Evolutionary conservation across 345 rosid genomes (phyloP).

Genomic region (Alliaria petiolata): DNA sequence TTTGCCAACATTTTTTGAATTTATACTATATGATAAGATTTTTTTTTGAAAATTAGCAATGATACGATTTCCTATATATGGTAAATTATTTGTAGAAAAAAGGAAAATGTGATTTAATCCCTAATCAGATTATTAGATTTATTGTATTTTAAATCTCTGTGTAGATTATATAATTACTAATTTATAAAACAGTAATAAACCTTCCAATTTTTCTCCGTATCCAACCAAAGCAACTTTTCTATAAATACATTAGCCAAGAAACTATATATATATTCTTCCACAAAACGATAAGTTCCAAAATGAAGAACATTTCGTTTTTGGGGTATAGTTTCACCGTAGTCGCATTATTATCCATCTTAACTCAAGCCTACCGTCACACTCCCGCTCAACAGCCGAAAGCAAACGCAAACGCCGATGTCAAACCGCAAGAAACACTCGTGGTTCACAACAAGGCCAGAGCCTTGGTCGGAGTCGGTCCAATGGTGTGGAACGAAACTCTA

Average conservation of each 20-base stretch:
- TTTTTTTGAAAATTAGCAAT: no score
- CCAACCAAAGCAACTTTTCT: neutral
- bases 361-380: slow-evolving; percentile 24
- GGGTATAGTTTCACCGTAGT: slow-evolving; percentile 2
- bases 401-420: slow-evolving; percentile 27
- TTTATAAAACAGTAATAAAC: no score
- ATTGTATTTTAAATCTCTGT: no score
- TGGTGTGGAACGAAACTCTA: slow-evolving; percentile 44
- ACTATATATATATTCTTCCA: neutral
- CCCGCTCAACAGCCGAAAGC: slow-evolving; percentile 5
- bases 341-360: neutral
- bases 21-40: no score
- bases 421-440: slow-evolving; percentile 34
- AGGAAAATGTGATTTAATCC: no score
- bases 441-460: slow-evolving; percentile 47
- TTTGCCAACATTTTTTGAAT: no score
- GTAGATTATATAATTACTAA: no score
- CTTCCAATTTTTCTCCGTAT: neutral
- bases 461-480: slow-evolving; percentile 36
- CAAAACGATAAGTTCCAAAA: neutral
- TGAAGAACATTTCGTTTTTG: neutral
- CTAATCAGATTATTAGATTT: no score
- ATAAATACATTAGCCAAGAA: neutral
- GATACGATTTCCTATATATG: no score
- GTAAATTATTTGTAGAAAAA: no score